A percentile compares a stretch with the other conserved stretches of the same genome.
phyloP scores from a whole-genome alignment of 140 eudicot species.

The Ambrosia hybrid region DNA sequence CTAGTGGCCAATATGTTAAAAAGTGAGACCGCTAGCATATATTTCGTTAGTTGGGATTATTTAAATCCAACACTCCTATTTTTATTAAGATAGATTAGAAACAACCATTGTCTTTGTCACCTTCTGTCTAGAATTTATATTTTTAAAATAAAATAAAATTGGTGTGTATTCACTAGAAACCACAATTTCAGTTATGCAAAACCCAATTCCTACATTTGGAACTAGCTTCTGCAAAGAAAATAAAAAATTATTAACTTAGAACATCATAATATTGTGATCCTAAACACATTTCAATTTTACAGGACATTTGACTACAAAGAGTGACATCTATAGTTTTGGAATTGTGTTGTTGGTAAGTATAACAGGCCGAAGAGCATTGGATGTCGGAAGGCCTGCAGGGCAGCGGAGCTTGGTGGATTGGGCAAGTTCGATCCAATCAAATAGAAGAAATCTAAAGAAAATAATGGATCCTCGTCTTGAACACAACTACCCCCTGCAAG shows the following conservation, averaged over 20 bases:
- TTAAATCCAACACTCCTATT: not conserved
- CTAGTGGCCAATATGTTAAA: too few relatives aligned
- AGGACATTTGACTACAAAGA: constrained; percentile 22
- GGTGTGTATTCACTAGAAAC: too few relatives aligned
- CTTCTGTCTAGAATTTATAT: not conserved
- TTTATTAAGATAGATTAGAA: not conserved
- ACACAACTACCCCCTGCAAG: constrained; percentile 15
- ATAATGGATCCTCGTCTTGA: constrained; percentile 37
- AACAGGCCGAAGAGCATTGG: constrained; percentile 17
- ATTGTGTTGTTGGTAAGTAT: constrained; percentile 23
- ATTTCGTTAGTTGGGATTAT: too few relatives aligned
- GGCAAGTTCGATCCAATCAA: not conserved
- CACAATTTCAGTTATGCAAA: not conserved
- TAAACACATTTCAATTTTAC: not conserved
- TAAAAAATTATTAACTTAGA: not conserved
- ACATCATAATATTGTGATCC: not conserved
- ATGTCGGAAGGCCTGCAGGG: not conserved
- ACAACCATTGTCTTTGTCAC: not conserved
- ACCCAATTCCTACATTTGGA: not conserved
- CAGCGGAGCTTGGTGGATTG: constrained; percentile 14
- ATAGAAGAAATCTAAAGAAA: not conserved
- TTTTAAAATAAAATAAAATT: not conserved
- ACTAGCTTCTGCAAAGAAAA: not conserved
- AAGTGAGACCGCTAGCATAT: too few relatives aligned
- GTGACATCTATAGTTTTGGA: constrained; percentile 36